A percentile compares a stretch with the other conserved stretches of the same genome.
These are phyloP conservation scores for Sphaerobolus stellatus DNA, from an alignment of 1,284 basidiomycete genomes.

Conservation along the genomic window DNA sequence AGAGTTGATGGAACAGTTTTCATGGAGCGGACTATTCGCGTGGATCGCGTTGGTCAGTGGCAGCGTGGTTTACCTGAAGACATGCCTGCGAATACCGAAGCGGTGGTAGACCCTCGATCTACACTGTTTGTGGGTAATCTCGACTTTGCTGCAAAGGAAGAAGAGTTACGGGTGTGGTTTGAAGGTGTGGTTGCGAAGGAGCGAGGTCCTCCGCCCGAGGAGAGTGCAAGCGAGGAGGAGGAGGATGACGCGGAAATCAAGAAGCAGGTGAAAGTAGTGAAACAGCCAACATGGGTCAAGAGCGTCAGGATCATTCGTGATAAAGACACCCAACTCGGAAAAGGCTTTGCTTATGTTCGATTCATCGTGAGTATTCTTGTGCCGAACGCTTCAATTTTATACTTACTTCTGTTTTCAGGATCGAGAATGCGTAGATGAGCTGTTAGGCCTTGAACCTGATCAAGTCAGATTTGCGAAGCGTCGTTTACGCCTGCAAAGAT, in stretches of 20 bases:
- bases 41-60: conserved; percentile 59
- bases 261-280: conserved; percentile 22
- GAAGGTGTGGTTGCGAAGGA: conserved; percentile 78
- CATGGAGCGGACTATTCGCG: conserved; percentile 71
- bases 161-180: conserved; percentile 86
- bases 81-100: conserved; percentile 13
- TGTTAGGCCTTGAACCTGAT: conserved; percentile 70
- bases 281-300: conserved; percentile 66
- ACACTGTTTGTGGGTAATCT: conserved; percentile 91
- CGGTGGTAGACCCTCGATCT: conserved; percentile 66
- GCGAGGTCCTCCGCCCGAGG: conserved; percentile 51
- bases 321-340: conserved; percentile 92
- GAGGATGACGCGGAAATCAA: conserved; percentile 28
- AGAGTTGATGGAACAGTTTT: conserved; percentile 74
- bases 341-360: conserved; percentile 94
- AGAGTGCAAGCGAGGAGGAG: conserved; percentile 28
- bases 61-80: conserved; percentile 24
- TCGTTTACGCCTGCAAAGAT: conserved; percentile 82
- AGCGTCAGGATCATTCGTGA: conserved; percentile 89
- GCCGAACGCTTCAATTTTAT: background rate
- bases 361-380: conserved; percentile 62
- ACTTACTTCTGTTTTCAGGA: conserved; percentile 51
- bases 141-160: conserved; percentile 90
- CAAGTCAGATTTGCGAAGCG: conserved; percentile 89
- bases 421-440: conserved; percentile 84